Evolutionary conservation across 1,139 yeast species (phyloP).

Genomic region (Hyphopichia khmerensis): DNA sequence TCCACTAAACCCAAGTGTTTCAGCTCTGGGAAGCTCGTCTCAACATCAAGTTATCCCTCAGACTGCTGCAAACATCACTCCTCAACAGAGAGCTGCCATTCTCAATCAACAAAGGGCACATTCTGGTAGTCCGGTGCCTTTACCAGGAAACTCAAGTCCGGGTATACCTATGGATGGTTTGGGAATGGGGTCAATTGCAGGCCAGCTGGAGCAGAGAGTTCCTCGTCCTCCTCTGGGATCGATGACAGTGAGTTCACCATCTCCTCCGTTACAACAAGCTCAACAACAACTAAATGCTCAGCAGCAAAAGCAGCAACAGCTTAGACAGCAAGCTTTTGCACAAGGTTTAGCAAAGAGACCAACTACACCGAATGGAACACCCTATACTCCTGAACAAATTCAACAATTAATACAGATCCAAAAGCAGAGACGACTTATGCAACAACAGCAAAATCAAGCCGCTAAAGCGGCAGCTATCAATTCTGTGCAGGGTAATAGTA

Average conservation of each 20-base stretch:
- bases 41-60: background rate
- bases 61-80: background rate
- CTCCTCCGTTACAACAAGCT: conserved; percentile 3
- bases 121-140: background rate
- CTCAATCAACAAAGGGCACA: conserved; percentile 1
- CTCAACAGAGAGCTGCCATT: conserved; percentile 2
- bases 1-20: conserved; percentile 1
- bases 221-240: conserved; percentile 5
- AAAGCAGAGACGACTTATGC: conserved; percentile 51
- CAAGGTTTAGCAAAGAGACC: conserved; percentile 28
- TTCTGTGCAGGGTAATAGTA: conserved; percentile 5
- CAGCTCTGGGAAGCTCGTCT: background rate
- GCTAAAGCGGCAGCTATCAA: conserved; percentile 12
- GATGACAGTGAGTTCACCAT: conserved; percentile 1
- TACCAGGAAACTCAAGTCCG: background rate
- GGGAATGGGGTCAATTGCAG: background rate
- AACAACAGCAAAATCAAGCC: conserved; percentile 33
- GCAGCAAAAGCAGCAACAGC: conserved; percentile 19
- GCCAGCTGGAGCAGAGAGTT: background rate
- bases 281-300: conserved; percentile 1
- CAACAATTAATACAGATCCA: conserved; percentile 54
- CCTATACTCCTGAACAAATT: conserved; percentile 54
- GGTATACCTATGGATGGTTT: background rate
- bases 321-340: conserved; percentile 15
- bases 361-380: conserved; percentile 52